These are phyloP conservation scores for Fraxinus angustifolia DNA, from an alignment of 305 asterid genomes.

Conservation along the genomic window DNA sequence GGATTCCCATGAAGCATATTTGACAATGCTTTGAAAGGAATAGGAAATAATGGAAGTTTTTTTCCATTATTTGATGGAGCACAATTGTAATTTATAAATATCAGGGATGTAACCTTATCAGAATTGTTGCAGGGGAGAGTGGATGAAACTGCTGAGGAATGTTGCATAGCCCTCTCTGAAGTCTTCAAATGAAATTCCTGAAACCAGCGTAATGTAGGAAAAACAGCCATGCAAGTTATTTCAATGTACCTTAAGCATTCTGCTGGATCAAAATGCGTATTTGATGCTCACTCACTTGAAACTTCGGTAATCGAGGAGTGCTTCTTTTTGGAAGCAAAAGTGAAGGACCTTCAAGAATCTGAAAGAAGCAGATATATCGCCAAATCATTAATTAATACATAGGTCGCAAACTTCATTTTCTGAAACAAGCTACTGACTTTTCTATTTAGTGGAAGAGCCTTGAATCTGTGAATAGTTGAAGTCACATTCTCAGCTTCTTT, in stretches of 20 bases:
- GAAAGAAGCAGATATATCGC: constrained; percentile 25
- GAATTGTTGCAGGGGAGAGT: constrained; percentile 13
- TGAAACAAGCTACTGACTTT: constrained; percentile 49
- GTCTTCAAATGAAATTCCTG: constrained; percentile 5
- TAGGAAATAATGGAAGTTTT: neutral
- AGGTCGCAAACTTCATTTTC: neutral
- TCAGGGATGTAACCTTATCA: constrained; percentile 27
- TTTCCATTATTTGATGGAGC: neutral
- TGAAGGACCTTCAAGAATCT: constrained; percentile 84
- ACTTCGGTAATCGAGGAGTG: constrained; percentile 39
- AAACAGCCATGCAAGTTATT: neutral
- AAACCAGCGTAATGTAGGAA: neutral
- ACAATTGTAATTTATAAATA: neutral
- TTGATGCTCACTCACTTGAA: constrained; percentile 31
- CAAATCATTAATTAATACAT: constrained; percentile 21
- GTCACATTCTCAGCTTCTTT: constrained; percentile 46
- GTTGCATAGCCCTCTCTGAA: constrained; percentile 1
- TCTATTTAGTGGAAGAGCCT: constrained; percentile 86
- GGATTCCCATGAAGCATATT: neutral
- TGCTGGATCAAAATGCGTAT: neutral
- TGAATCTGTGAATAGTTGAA: constrained; percentile 60
- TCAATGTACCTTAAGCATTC: neutral
- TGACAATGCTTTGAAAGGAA: neutral
- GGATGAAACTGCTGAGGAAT: constrained; percentile 3
- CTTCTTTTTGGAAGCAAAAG: constrained; percentile 61